These are phyloP conservation scores for Neurospora tetrasperma DNA, from an alignment of 495 filamentous ascomycete genomes.

Conservation along the genomic window DNA sequence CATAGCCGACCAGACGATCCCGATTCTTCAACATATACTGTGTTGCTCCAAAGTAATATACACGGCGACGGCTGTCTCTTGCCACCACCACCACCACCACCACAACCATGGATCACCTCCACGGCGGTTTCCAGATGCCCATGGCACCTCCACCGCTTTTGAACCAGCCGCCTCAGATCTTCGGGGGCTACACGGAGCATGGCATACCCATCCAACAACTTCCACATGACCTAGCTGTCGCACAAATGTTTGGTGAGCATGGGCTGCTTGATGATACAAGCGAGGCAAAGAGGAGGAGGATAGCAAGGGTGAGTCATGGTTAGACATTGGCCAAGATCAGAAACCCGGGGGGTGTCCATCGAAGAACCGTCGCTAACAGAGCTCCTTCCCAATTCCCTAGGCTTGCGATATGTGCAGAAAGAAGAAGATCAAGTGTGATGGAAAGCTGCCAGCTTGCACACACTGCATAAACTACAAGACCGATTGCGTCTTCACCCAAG, in stretches of 20 bases:
- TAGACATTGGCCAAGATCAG: neutral
- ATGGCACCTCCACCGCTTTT: conserved; percentile 47
- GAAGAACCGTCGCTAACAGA: neutral
- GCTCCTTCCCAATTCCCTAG: conserved; percentile 32
- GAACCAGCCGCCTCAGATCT: conserved; percentile 62
- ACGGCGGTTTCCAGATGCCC: conserved; percentile 39
- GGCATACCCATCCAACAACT: conserved; percentile 44
- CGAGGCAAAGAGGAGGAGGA: conserved; percentile 85
- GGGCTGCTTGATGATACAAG: conserved; percentile 55
- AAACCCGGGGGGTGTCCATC: neutral
- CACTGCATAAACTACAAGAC: conserved; percentile 99
- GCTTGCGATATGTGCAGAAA: conserved; percentile 99
- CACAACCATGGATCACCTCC: conserved; percentile 37
- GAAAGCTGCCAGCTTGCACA: conserved; percentile 86
- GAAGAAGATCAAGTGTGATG: conserved; percentile 99
- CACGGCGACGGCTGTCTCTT: conserved; percentile 3
- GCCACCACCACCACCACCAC: conserved; percentile 6
- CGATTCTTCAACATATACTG: neutral
- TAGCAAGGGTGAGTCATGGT: conserved; percentile 61
- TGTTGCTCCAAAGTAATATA: neutral
- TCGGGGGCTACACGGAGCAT: conserved; percentile 50
- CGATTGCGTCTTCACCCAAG: conserved; percentile 93
- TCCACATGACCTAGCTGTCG: conserved; percentile 42
- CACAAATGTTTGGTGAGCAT: conserved; percentile 52
- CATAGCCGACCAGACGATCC: neutral